Percentiles rank a stretch among this genome's conserved stretches.
Evolutionary conservation across 345 rosid species (phyloP).

Genomic region (Ceriops decandra): DNA sequence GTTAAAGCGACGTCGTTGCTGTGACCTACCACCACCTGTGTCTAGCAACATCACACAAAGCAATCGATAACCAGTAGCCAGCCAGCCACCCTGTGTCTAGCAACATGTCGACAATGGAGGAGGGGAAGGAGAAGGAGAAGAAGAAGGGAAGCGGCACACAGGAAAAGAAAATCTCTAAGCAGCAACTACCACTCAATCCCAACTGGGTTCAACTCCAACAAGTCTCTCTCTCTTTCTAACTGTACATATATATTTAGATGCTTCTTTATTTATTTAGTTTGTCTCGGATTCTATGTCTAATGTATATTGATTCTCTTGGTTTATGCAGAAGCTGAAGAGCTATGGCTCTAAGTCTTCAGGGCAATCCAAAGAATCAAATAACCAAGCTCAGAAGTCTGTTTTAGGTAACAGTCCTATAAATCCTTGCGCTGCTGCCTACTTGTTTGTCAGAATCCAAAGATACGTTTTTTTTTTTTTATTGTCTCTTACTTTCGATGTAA

Average conservation of each 20-base stretch:
- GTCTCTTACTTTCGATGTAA: neutral
- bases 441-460: neutral
- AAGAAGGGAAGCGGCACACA: slow-evolving; percentile 25
- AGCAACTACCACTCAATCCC: slow-evolving; percentile 45
- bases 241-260: neutral
- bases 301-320: neutral
- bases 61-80: no score
- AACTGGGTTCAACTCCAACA: slow-evolving; percentile 86
- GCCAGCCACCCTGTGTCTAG: no score
- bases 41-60: no score
- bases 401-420: slow-evolving; percentile 38
- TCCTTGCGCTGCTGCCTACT: neutral
- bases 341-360: slow-evolving; percentile 33
- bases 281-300: neutral
- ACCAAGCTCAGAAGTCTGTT: slow-evolving; percentile 38
- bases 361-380: slow-evolving; percentile 16
- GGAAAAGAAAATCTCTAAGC: slow-evolving; percentile 39
- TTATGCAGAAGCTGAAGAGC: slow-evolving; percentile 54
- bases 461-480: neutral
- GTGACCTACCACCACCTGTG: no score
- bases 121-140: slow-evolving; percentile 26
- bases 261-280: neutral
- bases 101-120: slow-evolving; percentile 5
- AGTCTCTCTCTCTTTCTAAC: slow-evolving; percentile 26
- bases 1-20: no score